Evolutionary conservation across 805 yeast species (phyloP), one percentile per base, ranked within the genome.

Genomic region (Cyberlindnera japonica): DNA sequence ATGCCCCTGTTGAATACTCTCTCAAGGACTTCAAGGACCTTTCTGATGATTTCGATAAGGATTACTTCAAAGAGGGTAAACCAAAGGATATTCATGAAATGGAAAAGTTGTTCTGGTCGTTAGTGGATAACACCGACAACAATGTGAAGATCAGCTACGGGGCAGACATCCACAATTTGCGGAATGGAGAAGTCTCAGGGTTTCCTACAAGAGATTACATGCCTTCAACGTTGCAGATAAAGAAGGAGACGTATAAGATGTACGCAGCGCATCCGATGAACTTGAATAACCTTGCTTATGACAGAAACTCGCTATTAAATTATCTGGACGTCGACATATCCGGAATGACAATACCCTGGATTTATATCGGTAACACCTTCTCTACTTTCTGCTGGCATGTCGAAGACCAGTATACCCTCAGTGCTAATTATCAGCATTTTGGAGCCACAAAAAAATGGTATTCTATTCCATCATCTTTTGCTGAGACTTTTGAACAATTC

Each of bases 341-440:
- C 0, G 98, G 98, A 1, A 90, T 90, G 88, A 89, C 97, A 0
- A 75, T 85, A 15, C 98, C 98, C 0, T 90, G 98, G 98, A 73
- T 89, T 3, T 90, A 90, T 55, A 78, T 90, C 13, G 98, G 98
- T 0, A 86, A 95, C 37, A 69, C 87, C 36, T 79, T 88, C 53
- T 83, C 95, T 2, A 87, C 97, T 1, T 91, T 91, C 58, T 90
- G 98, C 62, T 91, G 97, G 96, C 97, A 91, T 60, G 83, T 85
- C 43, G 98, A 90, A 55, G 98, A 90, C 61, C 97, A 91, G 58
- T 88, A 85, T 58, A 86, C 96, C 0, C 69, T 87, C 45, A 84
- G 95, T 37, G 90, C 95, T 5, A 91, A 91, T 59, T 90, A 90
- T 59, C 95, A 95, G 59, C 96, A 90, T 58, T 71, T 75, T 47